Conservation (phyloP, 306 rosid species). For the Prunus kanzakura region DNA sequence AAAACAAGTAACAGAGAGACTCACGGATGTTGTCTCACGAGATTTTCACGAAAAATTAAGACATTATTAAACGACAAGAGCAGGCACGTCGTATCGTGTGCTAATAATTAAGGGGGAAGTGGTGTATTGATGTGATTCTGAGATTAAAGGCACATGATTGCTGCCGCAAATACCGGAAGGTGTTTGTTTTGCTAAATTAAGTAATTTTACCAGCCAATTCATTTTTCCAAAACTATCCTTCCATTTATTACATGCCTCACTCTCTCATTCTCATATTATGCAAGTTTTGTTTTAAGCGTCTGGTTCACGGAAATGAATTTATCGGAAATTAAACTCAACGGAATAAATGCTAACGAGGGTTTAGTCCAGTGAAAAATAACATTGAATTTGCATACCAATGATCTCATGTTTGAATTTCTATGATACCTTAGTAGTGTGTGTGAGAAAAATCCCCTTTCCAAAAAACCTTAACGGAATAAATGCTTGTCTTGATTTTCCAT, state of each 20-base stretch:
- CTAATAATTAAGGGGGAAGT: not conserved
- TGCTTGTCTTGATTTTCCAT: too few species aligned
- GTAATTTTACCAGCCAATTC: not conserved
- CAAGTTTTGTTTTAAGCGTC: too few species aligned
- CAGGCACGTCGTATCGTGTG: not conserved
- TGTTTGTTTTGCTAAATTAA: not conserved
- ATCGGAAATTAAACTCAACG: too few species aligned
- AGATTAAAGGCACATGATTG: conserved; percentile 1
- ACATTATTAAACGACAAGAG: not conserved
- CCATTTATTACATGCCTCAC: not conserved
- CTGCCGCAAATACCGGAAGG: conserved; percentile 3
- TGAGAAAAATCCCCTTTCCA: too few species aligned
- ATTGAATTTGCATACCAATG: fast-evolving
- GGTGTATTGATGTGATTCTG: not conserved
- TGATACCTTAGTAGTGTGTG: fast-evolving
- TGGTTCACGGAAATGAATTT: too few species aligned
- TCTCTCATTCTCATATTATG: too few species aligned
- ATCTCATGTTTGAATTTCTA: fast-evolving
- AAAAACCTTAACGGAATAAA: too few species aligned
- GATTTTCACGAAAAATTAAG: conserved; percentile 1
- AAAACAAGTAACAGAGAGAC: not conserved
- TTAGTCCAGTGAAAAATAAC: too few species aligned
- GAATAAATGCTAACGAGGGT: too few species aligned
- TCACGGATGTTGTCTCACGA: not conserved
- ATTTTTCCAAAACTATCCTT: not conserved